Percentiles rank a stretch among this genome's conserved stretches.
Evolutionary conservation across 2,329 filamentous ascomycete species (phyloP).

Genomic region (Colletotrichum kahawae): DNA sequence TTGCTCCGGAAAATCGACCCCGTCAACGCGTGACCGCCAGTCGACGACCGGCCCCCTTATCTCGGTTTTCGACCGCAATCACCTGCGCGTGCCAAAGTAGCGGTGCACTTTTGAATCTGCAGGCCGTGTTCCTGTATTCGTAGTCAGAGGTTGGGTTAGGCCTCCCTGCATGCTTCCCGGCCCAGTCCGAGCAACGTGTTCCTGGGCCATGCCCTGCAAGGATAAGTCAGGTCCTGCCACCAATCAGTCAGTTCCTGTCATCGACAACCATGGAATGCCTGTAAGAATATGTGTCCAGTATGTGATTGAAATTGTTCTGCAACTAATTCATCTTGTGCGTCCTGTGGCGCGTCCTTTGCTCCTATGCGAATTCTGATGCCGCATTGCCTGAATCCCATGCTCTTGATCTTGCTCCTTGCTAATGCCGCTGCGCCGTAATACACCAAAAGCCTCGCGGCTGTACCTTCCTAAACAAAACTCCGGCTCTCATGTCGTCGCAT

Average conservation of each 20-base stretch:
- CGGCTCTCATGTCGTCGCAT: background rate
- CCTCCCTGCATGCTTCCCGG: slow-evolving; percentile 11
- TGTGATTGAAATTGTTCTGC: slow-evolving; percentile 9
- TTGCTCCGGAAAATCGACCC: background rate
- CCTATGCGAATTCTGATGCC: slow-evolving; percentile 5
- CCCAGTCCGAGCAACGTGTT: slow-evolving; percentile 14
- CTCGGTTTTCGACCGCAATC: background rate
- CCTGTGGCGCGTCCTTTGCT: background rate
- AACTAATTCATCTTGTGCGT: background rate
- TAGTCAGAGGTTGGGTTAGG: background rate
- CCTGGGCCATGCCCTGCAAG: slow-evolving; percentile 8
- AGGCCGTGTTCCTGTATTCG: background rate
- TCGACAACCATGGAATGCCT: background rate
- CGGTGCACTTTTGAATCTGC: background rate
- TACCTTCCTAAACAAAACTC: background rate
- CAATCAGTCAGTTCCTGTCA: background rate
- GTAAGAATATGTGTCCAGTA: background rate
- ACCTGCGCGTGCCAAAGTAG: background rate
- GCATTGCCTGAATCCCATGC: slow-evolving; percentile 12
- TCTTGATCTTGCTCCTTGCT: background rate
- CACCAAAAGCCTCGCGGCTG: background rate
- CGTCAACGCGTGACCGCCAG: background rate
- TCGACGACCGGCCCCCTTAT: background rate
- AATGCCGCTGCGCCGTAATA: background rate
- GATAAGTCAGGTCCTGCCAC: background rate